Evolutionary conservation across 352 stramenopile species (phyloP), one percentile per base, ranked within the genome.

Genomic region (Phytophthora pseudosyringae): DNA sequence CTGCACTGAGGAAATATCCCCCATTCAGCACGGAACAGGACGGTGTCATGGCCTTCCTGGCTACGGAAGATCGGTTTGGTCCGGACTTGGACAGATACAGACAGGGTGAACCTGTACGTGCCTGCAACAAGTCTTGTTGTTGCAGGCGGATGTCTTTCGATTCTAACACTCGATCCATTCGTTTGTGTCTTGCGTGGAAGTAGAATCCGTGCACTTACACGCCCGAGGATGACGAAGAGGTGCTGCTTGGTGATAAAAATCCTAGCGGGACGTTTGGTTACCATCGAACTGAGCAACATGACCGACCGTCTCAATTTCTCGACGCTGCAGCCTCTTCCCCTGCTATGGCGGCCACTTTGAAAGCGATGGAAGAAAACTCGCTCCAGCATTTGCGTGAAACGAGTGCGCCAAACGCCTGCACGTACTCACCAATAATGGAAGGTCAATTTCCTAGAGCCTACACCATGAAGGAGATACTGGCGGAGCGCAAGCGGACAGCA

Each of bases 171-270:
- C 21, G 6, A 6, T 11, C 33, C 10, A 21, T 38, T 5, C 41
- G 9, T 1, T 48, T 47, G 1, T 25, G 15, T 11, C 13, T 43
- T 25, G 15, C 11, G 25, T 43, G 12, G 2, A n/a, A n/a, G 11
- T 55, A 90, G 81, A 70, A 80, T 28, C 72, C 81, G 13, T 75
- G 67, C 18, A 84, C 81, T 29, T 90, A 88, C 49, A 75, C 67
- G 0, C 40, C 65, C 15, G 18, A 36, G 9, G 36, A 58, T 35
- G 38, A 60, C 38, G 36, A 25, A 10, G 21, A 48, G 4, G 31
- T n/a, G 29, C 3, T 58, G 0, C 6, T 43, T 32, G 15, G 13
- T 50, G 45, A 31, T 25, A 40, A 55, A 16, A n/a, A 58, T 15
- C 18, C 18, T 32, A 64, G 58, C 15, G 64, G 64, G 39, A 84